phyloP scores from a whole-genome alignment of 2,329 filamentous ascomycete species.

The Cyclaneusma minus region DNA sequence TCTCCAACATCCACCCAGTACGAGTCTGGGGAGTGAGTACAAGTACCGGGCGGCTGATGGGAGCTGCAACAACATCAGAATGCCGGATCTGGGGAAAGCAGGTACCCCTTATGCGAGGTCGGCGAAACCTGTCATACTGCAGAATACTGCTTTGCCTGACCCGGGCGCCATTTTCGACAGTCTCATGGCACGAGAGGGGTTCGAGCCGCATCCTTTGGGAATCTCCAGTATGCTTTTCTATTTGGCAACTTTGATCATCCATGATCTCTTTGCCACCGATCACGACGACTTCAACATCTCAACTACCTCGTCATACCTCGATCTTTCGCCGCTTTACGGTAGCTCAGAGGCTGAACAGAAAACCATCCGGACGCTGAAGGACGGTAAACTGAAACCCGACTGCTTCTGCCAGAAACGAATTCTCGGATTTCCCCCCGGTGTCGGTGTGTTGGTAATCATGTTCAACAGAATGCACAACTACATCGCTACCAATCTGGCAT shows the following conservation, averaged over 20 bases:
- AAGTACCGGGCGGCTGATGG: slow-evolving; percentile 48
- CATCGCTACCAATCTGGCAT: slow-evolving; percentile 58
- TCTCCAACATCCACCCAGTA: slow-evolving; percentile 55
- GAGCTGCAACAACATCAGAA: slow-evolving; percentile 50
- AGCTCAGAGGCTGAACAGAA: slow-evolving; percentile 30
- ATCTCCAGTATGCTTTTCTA: slow-evolving; percentile 31
- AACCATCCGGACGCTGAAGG: slow-evolving; percentile 41
- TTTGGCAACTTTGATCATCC: slow-evolving; percentile 34
- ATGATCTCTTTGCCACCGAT: slow-evolving; percentile 30
- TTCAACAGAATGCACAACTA: slow-evolving; percentile 79
- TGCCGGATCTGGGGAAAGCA: slow-evolving; percentile 50
- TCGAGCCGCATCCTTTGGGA: slow-evolving; percentile 24
- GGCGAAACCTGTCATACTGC: slow-evolving; percentile 39
- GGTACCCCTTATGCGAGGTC: slow-evolving; percentile 51
- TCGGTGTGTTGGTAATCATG: slow-evolving; percentile 56
- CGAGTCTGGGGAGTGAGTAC: slow-evolving; percentile 46
- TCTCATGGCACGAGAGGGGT: slow-evolving; percentile 30
- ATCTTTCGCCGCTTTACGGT: slow-evolving; percentile 3
- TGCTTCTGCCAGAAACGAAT: slow-evolving; percentile 53
- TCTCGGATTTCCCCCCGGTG: slow-evolving; percentile 53
- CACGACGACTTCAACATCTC: slow-evolving; percentile 11
- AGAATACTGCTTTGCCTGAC: slow-evolving; percentile 45
- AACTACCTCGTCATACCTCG: slow-evolving; percentile 4
- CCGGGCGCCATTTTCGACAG: slow-evolving; percentile 45
- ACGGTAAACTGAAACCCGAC: slow-evolving; percentile 58